Conservation (phyloP, 2,329 filamentous ascomycete species). For the Neonectria neomacrospora region DNA sequence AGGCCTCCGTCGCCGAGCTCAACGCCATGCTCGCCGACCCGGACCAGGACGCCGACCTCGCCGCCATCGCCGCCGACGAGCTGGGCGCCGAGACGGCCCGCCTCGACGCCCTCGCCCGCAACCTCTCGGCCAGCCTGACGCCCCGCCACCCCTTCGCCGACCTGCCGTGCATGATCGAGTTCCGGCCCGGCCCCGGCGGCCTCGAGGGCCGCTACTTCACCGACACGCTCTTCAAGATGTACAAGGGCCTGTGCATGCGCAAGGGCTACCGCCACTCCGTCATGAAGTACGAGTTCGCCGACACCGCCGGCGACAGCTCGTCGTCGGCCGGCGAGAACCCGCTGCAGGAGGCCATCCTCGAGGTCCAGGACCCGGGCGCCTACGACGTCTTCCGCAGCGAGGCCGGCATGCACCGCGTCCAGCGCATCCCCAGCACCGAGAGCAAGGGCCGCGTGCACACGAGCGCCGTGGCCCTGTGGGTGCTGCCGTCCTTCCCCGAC, state of each 20-base stretch:
- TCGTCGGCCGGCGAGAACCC: constrained; percentile 71
- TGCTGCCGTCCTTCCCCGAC: constrained; percentile 84
- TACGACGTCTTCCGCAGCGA: constrained; percentile 88
- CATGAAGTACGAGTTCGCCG: constrained; percentile 83
- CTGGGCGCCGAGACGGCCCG: constrained; percentile 71
- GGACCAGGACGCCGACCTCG: constrained; percentile 74
- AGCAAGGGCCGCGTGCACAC: constrained; percentile 93
- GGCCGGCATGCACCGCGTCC: constrained; percentile 94
- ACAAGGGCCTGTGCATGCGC: constrained; percentile 79
- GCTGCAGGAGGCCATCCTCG: constrained; percentile 87
- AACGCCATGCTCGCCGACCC: constrained; percentile 56
- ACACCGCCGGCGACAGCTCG: constrained; percentile 67
- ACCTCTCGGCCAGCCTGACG: constrained; percentile 81
- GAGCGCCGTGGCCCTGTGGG: constrained; percentile 90
- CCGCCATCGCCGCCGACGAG: constrained; percentile 83
- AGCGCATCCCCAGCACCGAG: constrained; percentile 92
- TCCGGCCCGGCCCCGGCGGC: constrained; percentile 91
- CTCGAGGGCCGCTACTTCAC: constrained; percentile 93
- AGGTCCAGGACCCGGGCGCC: constrained; percentile 79
- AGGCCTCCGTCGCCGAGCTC: constrained; percentile 65
- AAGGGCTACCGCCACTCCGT: constrained; percentile 73
- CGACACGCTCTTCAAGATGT: constrained; percentile 90
- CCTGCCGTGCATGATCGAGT: constrained; percentile 90
- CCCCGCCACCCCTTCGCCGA: constrained; percentile 91
- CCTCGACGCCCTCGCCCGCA: constrained; percentile 71